These are phyloP conservation scores for Thermothelomyces thermophilus DNA, from an alignment of 2,329 filamentous ascomycete species.

Conservation along the genomic window DNA sequence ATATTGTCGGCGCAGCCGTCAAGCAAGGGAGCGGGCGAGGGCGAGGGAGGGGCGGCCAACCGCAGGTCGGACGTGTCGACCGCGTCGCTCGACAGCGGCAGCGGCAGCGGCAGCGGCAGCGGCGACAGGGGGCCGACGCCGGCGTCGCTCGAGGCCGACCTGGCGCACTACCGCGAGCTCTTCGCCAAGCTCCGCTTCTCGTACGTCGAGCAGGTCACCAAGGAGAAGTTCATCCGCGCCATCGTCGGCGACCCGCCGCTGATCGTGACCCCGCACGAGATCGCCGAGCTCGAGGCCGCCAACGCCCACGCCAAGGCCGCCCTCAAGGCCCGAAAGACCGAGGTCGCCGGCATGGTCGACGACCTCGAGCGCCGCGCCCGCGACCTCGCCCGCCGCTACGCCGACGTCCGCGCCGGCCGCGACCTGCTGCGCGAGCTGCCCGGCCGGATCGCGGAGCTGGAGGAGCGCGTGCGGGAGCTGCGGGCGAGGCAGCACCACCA, in stretches of 20 bases:
- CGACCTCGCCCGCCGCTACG: constrained; percentile 50
- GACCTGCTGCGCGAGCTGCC: constrained; percentile 46
- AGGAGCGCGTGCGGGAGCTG: constrained; percentile 22
- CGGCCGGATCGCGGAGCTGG: constrained; percentile 40
- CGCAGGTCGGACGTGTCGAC: constrained; percentile 68
- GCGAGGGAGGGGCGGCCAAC: constrained; percentile 29
- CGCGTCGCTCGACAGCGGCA: constrained; percentile 49
- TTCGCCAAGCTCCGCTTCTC: constrained; percentile 96
- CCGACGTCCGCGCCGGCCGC: constrained; percentile 44
- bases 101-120: too few species aligned
- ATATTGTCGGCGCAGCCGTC: constrained; percentile 48
- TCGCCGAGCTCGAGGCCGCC: constrained; percentile 63
- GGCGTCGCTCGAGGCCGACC: constrained; percentile 71
- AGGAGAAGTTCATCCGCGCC: constrained; percentile 91
- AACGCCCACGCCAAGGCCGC: constrained; percentile 66
- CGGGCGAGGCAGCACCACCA: constrained; percentile 35
- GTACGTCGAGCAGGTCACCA: constrained; percentile 96
- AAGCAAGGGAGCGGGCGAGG: constrained; percentile 29
- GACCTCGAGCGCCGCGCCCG: constrained; percentile 62
- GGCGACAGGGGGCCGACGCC: constrained; percentile 49
- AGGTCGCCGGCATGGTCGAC: constrained; percentile 65
- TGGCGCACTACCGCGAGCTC: constrained; percentile 86
- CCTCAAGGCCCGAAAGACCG: constrained; percentile 72
- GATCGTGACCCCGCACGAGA: constrained; percentile 76
- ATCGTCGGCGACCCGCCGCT: constrained; percentile 87